phyloP scores from a whole-genome alignment of 345 rosid genomes.

The Laguncularia racemosa region DNA sequence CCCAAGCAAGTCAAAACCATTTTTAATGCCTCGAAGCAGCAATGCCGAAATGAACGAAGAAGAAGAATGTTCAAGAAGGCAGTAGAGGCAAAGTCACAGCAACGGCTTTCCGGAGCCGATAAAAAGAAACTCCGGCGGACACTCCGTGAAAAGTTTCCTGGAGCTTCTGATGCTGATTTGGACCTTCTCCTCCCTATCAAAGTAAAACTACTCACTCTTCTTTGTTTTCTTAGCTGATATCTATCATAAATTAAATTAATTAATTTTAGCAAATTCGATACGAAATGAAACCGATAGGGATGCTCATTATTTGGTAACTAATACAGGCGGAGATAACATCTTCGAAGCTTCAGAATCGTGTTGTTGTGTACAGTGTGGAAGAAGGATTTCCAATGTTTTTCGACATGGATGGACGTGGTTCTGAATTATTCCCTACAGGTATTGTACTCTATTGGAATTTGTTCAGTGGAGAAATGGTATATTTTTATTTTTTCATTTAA shows the following conservation, averaged over 20 bases:
- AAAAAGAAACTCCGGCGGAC: conserved; percentile 75
- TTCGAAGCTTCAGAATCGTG: conserved; percentile 80
- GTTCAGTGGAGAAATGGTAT: too few relatives aligned
- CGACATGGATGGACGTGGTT: conserved; percentile 84
- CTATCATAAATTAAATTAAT: not conserved
- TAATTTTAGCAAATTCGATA: not conserved
- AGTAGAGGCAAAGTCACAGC: conserved; percentile 80
- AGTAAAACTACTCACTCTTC: conserved; percentile 23
- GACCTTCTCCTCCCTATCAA: conserved; percentile 80
- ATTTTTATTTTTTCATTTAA: too few relatives aligned
- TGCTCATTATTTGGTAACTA: not conserved
- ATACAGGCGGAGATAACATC: conserved; percentile 75
- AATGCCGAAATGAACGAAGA: not conserved
- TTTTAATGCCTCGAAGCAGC: too few relatives aligned
- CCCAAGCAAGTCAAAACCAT: too few relatives aligned
- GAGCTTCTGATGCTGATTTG: conserved; percentile 62
- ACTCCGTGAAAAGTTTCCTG: conserved; percentile 51
- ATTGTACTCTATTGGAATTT: conserved; percentile 1
- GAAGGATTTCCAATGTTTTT: conserved; percentile 83
- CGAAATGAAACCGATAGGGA: not conserved
- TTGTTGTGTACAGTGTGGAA: conserved; percentile 61
- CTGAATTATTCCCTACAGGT: conserved; percentile 89
- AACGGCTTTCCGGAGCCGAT: conserved; percentile 96
- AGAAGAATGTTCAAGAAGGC: conserved; percentile 76
- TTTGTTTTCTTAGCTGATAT: not conserved